Percentiles rank a stretch among this genome's conserved stretches.
These are phyloP conservation scores for Melampsora larici-populina DNA, from an alignment of 1,284 basidiomycete genomes.

Conservation along the genomic window DNA sequence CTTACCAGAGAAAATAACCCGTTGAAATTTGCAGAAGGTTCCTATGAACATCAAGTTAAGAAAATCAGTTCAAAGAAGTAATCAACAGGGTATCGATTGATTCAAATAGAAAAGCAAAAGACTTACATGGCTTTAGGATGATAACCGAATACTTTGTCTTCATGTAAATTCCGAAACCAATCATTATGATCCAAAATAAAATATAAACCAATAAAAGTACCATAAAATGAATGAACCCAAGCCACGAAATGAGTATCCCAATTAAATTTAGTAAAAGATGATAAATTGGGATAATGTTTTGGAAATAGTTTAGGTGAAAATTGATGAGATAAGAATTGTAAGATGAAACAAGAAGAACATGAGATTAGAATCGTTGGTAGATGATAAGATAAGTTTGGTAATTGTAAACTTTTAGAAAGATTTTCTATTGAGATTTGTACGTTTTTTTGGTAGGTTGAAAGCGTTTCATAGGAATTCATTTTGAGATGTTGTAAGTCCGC, in stretches of 20 bases:
- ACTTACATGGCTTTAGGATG: constrained; percentile 29
- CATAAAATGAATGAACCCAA: constrained; percentile 41
- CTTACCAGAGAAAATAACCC: constrained; percentile 42
- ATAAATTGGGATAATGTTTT: constrained; percentile 4
- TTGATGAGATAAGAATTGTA: constrained; percentile 17
- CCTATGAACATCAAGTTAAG: not conserved
- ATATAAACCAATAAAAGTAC: constrained; percentile 25
- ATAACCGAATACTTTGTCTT: constrained; percentile 41
- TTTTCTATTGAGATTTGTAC: too few relatives aligned
- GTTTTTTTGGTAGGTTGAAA: too few relatives aligned
- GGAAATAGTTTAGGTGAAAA: constrained; percentile 36
- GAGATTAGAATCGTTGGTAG: constrained; percentile 20
- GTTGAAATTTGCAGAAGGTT: constrained; percentile 34
- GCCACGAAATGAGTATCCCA: constrained; percentile 41
- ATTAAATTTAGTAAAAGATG: constrained; percentile 31
- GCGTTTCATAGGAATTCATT: too few relatives aligned
- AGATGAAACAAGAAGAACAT: constrained; percentile 15
- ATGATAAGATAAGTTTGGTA: constrained; percentile 25
- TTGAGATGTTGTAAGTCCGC: too few relatives aligned
- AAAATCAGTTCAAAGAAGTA: not conserved
- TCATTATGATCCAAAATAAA: constrained; percentile 13
- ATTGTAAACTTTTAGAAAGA: not conserved
- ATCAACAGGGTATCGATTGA: not conserved
- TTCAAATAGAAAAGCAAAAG: too few relatives aligned
- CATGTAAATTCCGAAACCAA: constrained; percentile 12